Base-by-base conservation (phyloP, 2,329 filamentous ascomycete species). In the Fusarium sp. region DNA sequence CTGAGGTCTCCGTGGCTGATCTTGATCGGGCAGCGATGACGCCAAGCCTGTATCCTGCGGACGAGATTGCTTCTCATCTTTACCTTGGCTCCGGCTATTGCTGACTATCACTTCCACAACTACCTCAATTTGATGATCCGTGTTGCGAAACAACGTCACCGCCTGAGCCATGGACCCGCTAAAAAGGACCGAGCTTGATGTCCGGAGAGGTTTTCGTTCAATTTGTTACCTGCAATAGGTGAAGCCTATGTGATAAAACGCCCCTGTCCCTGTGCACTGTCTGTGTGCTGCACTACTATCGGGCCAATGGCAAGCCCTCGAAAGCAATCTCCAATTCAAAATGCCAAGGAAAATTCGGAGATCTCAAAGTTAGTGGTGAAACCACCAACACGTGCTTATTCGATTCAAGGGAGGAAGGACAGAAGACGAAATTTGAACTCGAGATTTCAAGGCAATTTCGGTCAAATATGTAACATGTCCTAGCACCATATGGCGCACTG, bases 301-400 rank as follows among this genome's bases (percentile, higher is more conserved):
- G 50, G 36, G 40, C 67, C 67, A 70, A 70, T 70, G 42, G 28
- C 34, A 60, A 15, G 42, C 5, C 39, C 14, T 20, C 17, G 15
- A 59, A 60, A 53, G 22, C 34, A 57, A 65, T 68, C 65, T 55
- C 67, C 65, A 57, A 64, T 60, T 64, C 40, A 20, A 60, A 40
- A 40, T 33, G 58, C 54, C 58, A 65, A 61, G 53, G 44, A 49
- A 60, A 56, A 51, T 60, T 60, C 22, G 39, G 45, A 68, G 62
- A 63, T 63, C 45, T 57, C n/a, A 34, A 52, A 34, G 14, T 17
- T 33, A 42, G 17, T 46, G 38, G 34, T 67, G 53, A 70, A 68
- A 68, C 66, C 45, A 51, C 42, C 36, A 43, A 58, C 53, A 57
- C 44, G 57, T 69, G 51, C 50, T 64, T 64, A 43, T 20, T 48